These are phyloP conservation scores for Triticum dicoccoides DNA, from an alignment of 176 grass and related monocot species.

Conservation along the genomic window DNA sequence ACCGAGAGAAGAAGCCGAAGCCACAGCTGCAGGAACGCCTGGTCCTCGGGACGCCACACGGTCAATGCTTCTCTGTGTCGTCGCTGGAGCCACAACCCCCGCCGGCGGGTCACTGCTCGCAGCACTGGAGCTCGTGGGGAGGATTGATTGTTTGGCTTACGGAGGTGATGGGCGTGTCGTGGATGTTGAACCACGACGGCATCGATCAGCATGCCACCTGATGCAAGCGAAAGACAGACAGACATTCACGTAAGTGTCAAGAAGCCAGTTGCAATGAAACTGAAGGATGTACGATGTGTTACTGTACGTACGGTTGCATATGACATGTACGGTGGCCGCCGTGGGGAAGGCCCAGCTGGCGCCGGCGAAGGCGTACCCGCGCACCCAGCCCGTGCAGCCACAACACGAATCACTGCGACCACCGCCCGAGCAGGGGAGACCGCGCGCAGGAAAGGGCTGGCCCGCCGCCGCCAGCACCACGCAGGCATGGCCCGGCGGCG, in stretches of 20 bases:
- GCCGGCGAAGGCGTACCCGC: conserved; percentile 37
- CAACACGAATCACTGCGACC: conserved; percentile 31
- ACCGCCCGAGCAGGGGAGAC: no score
- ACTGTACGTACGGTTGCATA: conserved; percentile 52
- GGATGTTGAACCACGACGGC: conserved; percentile 84
- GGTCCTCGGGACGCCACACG: not conserved
- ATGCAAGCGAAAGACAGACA: not conserved
- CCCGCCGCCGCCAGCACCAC: no score
- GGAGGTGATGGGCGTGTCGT: conserved; percentile 52
- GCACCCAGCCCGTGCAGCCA: conserved; percentile 66
- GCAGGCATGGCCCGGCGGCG: no score
- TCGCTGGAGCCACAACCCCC: not conserved
- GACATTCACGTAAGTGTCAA: no score
- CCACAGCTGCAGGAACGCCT: not conserved
- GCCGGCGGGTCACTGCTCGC: no score
- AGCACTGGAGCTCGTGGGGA: no score
- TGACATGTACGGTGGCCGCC: conserved; percentile 45
- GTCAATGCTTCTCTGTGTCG: not conserved
- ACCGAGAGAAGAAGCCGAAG: conserved; percentile 27
- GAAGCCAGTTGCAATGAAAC: no score
- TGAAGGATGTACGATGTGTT: no score
- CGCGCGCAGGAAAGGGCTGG: no score
- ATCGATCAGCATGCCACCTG: conserved; percentile 55
- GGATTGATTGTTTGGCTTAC: not conserved
- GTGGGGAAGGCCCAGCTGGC: conserved; percentile 66